phyloP scores from a whole-genome alignment of 2,329 filamentous ascomycete species.

The Graphilbum ipis-grandicollis region DNA sequence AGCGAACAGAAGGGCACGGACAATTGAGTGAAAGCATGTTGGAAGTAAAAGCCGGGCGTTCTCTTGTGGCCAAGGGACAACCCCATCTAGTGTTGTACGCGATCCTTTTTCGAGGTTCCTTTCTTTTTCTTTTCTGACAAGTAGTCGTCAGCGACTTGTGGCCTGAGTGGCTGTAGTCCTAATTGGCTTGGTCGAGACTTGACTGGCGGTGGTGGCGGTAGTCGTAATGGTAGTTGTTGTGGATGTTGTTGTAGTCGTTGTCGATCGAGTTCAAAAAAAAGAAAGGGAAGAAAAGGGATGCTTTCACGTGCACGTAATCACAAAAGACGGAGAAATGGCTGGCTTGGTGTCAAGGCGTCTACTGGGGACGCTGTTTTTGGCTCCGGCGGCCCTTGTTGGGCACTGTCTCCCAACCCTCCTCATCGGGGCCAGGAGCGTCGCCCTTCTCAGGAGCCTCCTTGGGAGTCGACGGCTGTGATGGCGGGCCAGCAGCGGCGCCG shows the following conservation, averaged over 20 bases:
- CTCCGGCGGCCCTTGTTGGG: slow-evolving; percentile 20
- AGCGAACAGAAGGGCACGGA: too few relatives aligned
- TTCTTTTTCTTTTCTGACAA: too few relatives aligned
- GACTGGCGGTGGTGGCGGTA: too few relatives aligned
- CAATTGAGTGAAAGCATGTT: too few relatives aligned
- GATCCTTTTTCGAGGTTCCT: too few relatives aligned
- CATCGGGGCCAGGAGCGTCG: slow-evolving; percentile 20
- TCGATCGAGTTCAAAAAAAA: too few relatives aligned
- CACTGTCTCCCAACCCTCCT: slow-evolving; percentile 50
- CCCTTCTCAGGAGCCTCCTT: slow-evolving; percentile 15
- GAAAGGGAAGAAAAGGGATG: not conserved
- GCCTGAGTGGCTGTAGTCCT: too few relatives aligned
- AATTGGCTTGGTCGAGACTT: too few relatives aligned
- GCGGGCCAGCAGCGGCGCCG: slow-evolving; percentile 20
- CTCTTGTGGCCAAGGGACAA: too few relatives aligned
- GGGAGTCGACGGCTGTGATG: slow-evolving; percentile 14
- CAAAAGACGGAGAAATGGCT: not conserved
- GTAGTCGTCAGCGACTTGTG: too few relatives aligned
- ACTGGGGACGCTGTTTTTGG: slow-evolving; percentile 10
- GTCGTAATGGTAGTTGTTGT: not conserved
- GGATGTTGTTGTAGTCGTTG: not conserved
- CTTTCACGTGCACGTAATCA: not conserved
- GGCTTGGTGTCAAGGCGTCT: not conserved
- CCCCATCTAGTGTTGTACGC: too few relatives aligned
- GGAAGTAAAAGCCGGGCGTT: too few relatives aligned